Evolutionary conservation across 306 rosid species (phyloP).

Genomic region (Prunus davidiana): DNA sequence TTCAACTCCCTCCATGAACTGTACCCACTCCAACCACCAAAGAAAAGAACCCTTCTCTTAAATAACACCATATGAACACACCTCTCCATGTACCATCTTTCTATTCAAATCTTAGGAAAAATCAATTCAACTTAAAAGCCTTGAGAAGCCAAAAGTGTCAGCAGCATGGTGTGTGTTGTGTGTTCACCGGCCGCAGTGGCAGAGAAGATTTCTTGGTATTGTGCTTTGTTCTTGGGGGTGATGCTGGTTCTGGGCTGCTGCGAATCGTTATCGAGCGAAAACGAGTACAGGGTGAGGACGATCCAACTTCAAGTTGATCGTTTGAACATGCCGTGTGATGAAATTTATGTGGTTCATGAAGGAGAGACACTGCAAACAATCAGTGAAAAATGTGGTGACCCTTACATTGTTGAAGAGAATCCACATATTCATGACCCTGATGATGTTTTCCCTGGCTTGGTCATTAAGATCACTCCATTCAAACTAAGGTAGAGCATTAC

Average conservation of each 20-base stretch:
- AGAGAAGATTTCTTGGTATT: slow-evolving; percentile 31
- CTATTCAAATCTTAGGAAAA: neutral
- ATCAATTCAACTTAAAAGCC: neutral
- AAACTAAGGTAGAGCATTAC: neutral
- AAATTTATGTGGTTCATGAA: slow-evolving; percentile 75
- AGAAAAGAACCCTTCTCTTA: neutral
- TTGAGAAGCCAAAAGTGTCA: too few species aligned
- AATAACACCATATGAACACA: neutral
- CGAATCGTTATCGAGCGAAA: slow-evolving; percentile 31
- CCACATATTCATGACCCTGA: slow-evolving; percentile 82
- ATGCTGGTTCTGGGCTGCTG: slow-evolving; percentile 36
- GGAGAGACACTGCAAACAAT: slow-evolving; percentile 81
- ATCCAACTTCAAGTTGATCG: neutral
- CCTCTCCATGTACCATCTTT: neutral
- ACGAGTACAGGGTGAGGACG: slow-evolving; percentile 21
- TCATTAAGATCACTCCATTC: slow-evolving; percentile 73
- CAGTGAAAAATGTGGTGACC: slow-evolving; percentile 76
- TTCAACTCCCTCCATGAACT: slow-evolving; percentile 29
- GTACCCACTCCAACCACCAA: slow-evolving; percentile 38
- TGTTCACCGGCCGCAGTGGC: slow-evolving; percentile 23
- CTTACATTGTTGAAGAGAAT: slow-evolving; percentile 72
- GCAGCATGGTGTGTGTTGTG: slow-evolving; percentile 7
- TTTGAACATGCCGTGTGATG: slow-evolving; percentile 53
- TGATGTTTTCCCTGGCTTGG: slow-evolving; percentile 80
- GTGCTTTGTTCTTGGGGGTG: slow-evolving; percentile 32